A percentile compares a stretch with the other conserved stretches of the same genome.
These are phyloP conservation scores for Przewalskia tangutica DNA, from an alignment of 257 asterid genomes.

Conservation along the genomic window DNA sequence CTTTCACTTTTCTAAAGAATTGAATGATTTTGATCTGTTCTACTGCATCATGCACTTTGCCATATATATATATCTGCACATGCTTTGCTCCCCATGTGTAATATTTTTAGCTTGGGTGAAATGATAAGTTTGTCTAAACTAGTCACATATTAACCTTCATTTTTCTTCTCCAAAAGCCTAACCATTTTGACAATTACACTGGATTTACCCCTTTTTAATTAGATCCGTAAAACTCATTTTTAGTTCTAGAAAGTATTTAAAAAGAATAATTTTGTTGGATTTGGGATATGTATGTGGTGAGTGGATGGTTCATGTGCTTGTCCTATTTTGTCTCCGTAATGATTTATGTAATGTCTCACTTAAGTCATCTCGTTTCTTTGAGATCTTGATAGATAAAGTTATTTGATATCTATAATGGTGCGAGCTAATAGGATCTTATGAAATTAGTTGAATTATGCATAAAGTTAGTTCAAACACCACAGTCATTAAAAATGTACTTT, in stretches of 20 bases:
- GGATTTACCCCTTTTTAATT: not conserved
- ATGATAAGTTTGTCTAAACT: not conserved
- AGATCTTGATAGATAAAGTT: not conserved
- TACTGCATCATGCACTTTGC: not conserved
- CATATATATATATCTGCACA: not conserved
- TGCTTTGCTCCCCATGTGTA: slow-evolving; percentile 4
- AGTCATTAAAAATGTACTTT: not conserved
- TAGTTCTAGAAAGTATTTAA: not conserved
- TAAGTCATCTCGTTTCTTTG: not conserved
- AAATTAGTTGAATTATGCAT: not conserved
- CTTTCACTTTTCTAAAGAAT: not conserved
- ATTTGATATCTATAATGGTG: not conserved
- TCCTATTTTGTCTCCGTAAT: not conserved
- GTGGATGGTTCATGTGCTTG: not conserved
- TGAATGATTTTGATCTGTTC: slow-evolving; percentile 2
- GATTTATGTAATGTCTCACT: not conserved
- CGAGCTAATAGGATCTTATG: not conserved
- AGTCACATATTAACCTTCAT: not conserved
- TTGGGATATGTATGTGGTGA: not conserved
- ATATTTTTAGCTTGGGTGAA: not conserved
- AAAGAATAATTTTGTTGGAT: not conserved
- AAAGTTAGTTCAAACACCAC: not conserved
- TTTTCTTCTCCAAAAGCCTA: not conserved
- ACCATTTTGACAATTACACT: not conserved
- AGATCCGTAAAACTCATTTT: not conserved